phyloP scores from a whole-genome alignment of 192 early-diverging fungal genomes.

The Coemansia sp. region DNA sequence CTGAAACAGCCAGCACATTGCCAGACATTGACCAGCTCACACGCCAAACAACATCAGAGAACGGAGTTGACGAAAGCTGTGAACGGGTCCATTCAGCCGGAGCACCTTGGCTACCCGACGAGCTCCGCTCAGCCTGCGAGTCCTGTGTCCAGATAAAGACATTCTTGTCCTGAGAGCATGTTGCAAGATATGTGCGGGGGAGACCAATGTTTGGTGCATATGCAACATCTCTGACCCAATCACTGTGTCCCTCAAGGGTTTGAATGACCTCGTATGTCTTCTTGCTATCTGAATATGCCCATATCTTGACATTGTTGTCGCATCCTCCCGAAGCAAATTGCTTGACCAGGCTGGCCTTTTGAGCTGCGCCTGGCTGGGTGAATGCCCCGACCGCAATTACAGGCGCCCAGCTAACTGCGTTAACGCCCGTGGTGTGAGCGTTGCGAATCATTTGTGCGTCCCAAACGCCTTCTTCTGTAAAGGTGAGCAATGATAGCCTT shows the following conservation, averaged over 20 bases:
- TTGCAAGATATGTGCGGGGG: conserved; percentile 84
- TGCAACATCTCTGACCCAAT: conserved; percentile 98
- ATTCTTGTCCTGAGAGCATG: conserved; percentile 96
- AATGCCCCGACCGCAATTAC: conserved; percentile 67
- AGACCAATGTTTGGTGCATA: conserved; percentile 96
- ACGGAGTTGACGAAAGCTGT: conserved; percentile 70
- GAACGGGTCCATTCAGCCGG: conserved; percentile 72
- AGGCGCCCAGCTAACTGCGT: conserved; percentile 95
- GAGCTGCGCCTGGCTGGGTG: conserved; percentile 33
- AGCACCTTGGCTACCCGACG: not conserved
- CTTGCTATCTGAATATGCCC: conserved; percentile 71
- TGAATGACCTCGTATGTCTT: conserved; percentile 80
- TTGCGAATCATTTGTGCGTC: conserved; percentile 70
- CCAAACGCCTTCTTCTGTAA: conserved; percentile 90
- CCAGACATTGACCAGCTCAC: conserved; percentile 96
- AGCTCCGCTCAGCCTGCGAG: conserved; percentile 18
- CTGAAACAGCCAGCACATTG: conserved; percentile 93
- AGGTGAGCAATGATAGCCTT: conserved; percentile 87
- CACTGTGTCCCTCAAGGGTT: conserved; percentile 84
- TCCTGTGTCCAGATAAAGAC: conserved; percentile 97
- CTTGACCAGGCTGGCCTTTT: conserved; percentile 60
- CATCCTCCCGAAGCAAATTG: conserved; percentile 92
- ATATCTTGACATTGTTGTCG: conserved; percentile 96
- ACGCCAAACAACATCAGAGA: conserved; percentile 97
- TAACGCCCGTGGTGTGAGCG: conserved; percentile 90